Evolutionary conservation across 2,329 filamentous ascomycete species (phyloP).

Genomic region (Arthrobotrys iridis): DNA sequence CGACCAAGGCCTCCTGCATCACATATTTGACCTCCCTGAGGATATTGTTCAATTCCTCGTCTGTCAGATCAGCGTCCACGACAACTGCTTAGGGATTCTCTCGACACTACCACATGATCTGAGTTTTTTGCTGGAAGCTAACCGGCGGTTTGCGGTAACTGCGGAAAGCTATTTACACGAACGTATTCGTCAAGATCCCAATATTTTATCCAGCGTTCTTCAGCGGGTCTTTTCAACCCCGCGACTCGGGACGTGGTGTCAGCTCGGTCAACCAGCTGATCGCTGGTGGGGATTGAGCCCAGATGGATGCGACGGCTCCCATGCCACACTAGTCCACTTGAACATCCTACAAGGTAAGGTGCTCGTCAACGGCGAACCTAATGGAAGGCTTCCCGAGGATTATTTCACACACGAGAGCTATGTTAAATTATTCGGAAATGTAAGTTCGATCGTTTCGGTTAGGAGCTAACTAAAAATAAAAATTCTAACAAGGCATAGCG

Average conservation of each 20-base stretch:
- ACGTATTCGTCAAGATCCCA: neutral
- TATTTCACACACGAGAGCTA: slow-evolving; percentile 65
- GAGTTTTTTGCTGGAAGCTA: neutral
- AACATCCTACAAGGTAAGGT: slow-evolving; percentile 67
- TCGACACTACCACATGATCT: neutral
- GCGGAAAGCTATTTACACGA: neutral
- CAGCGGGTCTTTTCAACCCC: neutral
- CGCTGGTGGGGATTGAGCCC: slow-evolving; percentile 56
- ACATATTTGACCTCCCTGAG: neutral
- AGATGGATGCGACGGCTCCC: slow-evolving; percentile 58
- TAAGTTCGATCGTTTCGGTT: slow-evolving; percentile 44
- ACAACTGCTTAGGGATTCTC: slow-evolving; percentile 4
- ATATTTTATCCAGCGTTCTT: neutral
- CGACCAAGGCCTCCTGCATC: neutral
- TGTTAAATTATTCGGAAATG: slow-evolving; percentile 63
- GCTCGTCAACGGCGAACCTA: slow-evolving; percentile 66
- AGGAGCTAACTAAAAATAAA: too few species aligned
- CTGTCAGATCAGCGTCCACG: neutral
- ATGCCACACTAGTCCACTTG: slow-evolving; percentile 62
- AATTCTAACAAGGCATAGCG: neutral
- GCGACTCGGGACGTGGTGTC: neutral
- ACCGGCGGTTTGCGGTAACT: neutral
- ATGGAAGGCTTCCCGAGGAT: slow-evolving; percentile 64
- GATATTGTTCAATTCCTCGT: neutral
- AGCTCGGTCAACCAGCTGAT: slow-evolving; percentile 27